Evolutionary conservation across 2,329 filamentous ascomycete species (phyloP), one percentile per base, ranked within the genome.

Genomic region (Trichoderma lentiforme): DNA sequence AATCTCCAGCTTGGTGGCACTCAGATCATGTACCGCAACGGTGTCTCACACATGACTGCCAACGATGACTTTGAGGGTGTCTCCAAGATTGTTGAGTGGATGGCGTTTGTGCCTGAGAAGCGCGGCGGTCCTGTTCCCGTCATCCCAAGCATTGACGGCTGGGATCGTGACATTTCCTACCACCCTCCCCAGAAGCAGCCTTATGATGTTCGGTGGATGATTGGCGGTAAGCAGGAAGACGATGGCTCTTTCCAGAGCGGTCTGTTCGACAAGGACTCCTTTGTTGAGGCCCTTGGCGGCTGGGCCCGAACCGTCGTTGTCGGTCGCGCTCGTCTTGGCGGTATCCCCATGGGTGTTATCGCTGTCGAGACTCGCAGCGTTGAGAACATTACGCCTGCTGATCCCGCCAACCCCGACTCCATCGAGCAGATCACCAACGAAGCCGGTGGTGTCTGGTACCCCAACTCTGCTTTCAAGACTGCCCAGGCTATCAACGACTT

Each of bases 11-110:
- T 99, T 75, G 96, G 96, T 90, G 96, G 96, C 78, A 99, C 96
- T n/a, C 96, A 99, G 84, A 99, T 99, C 88, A 99, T 99, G 96
- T 98, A 99, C 90, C 95, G 93, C 86, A 99, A 99, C 82, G 96
- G 96, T 90, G 96, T 99, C 56, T 98, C 96, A 26, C 96, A 99
- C 86, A 95, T 98, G 93, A 98, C 95, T 76, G 96, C 96, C 79
- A 93, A 92, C 77, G 95, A 99, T 79, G 96, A 99, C 85, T 98
- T 99, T 78, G 95, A 95, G 79, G 96, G 96, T 89, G 93, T 99
- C 26, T 94, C 93, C 79, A 97, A 97, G 88, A 98, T 99, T 80
- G 94, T 98, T 64, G 92, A 97, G 81, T 99, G 96, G 96, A 90
- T 99, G 88, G 96, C 95, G 2, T 99, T 94, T 79, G 93, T 99